Conservation (phyloP, 208 protist species). For the Trypanosoma theileri region DNA sequence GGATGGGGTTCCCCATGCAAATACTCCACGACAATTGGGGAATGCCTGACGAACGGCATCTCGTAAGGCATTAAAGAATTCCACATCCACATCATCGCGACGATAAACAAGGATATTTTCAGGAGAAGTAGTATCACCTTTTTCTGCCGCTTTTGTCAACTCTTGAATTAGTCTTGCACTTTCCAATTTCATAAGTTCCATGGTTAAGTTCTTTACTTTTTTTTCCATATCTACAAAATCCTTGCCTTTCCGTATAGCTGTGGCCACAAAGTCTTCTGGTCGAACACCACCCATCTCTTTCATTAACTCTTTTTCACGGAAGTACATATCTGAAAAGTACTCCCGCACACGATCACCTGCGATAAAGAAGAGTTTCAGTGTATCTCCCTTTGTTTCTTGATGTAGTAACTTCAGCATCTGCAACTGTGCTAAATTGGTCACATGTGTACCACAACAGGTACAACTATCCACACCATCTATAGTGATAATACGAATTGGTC, state of each 20-base stretch:
- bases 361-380: slow-evolving; percentile 79
- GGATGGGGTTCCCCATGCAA: slow-evolving; percentile 46
- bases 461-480: slow-evolving; percentile 68
- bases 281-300: slow-evolving; percentile 59
- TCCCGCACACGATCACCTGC: slow-evolving; percentile 58
- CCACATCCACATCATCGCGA: slow-evolving; percentile 65
- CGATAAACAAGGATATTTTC: slow-evolving; percentile 32
- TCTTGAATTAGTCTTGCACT: slow-evolving; percentile 39
- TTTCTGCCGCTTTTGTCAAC: neutral
- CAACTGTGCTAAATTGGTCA: slow-evolving; percentile 63
- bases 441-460: slow-evolving; percentile 90
- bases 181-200: slow-evolving; percentile 52
- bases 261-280: slow-evolving; percentile 57
- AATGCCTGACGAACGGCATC: slow-evolving; percentile 30
- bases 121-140: neutral
- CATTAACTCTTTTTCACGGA: slow-evolving; percentile 59
- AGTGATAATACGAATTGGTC: slow-evolving; percentile 78
- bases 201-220: slow-evolving; percentile 44
- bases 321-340: slow-evolving; percentile 61
- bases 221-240: slow-evolving; percentile 59
- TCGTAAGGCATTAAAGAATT: slow-evolving; percentile 61
- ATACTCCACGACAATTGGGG: slow-evolving; percentile 44
- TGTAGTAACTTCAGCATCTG: slow-evolving; percentile 78
- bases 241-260: slow-evolving; percentile 46
- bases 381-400: slow-evolving; percentile 75